Evolutionary conservation across 2,329 filamentous ascomycete species (phyloP), one percentile per base, ranked within the genome.

Genomic region (Claviceps sp.): DNA sequence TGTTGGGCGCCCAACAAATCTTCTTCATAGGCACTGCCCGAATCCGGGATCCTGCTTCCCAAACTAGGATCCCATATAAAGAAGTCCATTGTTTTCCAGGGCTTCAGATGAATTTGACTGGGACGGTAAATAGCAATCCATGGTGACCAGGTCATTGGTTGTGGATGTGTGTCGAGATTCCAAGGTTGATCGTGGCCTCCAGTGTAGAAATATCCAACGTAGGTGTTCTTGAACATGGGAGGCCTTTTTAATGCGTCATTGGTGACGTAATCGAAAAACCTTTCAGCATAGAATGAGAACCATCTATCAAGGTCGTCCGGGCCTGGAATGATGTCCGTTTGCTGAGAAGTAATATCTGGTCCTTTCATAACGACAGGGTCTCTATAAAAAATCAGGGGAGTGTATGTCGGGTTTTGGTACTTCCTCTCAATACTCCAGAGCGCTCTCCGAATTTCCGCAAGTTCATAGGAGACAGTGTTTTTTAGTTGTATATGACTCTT

Each of bases 101-200:
- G 56, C 22, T 51, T 60, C 1, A 8, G 14, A 52, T 72, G 66
- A 1, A 67, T 63, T n/a, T 72, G 63, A 4, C 63, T 57, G 0
- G 73, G 70, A 11, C 78, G 70, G 53, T 72, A 70, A 14, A 77
- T 58, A 0, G 65, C 74, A 37, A 80, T 55, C 77, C 77, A 82
- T 0, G 78, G 74, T 43, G 45, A 50, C 38, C 38, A 38, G 4
- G 16, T 26, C 11, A 22, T 24, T 7, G 56, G 0, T 50, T 48
- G 1, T 26, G 46, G 47, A 24, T 22, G 18, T 22, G 24, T 42
- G 11, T 9, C 34, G n/a, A 14, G 7, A 14, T 24, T n/a, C 36
- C 22, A 9, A 18, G 26, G 13, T 5, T 34, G 46, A 4, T 48
- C 30, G 14, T 36, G 18, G 3, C 22, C 22, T 14, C 4, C 20